Base-by-base conservation (phyloP, 345 rosid species). In the Hibiscus mutabilis region DNA sequence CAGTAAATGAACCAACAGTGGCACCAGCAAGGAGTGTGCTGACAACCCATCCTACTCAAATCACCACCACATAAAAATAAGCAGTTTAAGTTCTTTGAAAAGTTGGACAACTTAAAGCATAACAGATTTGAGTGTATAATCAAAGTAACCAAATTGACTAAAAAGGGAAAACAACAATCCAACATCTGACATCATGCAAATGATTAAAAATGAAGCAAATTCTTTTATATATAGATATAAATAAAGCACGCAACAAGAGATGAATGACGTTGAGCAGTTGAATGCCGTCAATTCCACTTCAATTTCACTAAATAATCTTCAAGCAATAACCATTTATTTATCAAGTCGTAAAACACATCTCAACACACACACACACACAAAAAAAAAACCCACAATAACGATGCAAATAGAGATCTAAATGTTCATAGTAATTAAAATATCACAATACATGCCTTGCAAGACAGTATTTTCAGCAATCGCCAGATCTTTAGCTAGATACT, bases 1-100 rank as follows among this genome's bases (percentile, higher is more conserved):
- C 98, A n/a, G 97, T 90, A 80, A 95, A 95, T 70, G 99, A 86
- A 75, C 99, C 99, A 61, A 88, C 85, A 60, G 96, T 89, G 35
- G 99, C 99, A 84, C 98, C 97, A 61, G 96, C 99, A 74, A 95
- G 99, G 53, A 95, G 85, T 3, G 98, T 82, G 83, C 99, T 92
- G 56, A 95, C 99, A 63, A 92, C 77, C 99, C 98, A 92, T 75
- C 99, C 99, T 95, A 80, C 75, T 76, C 86, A 80, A 66, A 24
- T 64, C 69, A 70, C 35, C 69, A 73, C 15, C 15, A 59, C 44
- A 21, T 14, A 65, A 72, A 60, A 21, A 73, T 73, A 67, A 76
- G 79, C 57, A 35, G 33, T 49, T 56, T 37, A 69, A 6, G 51
- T 12, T 10, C 15, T 2, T 68, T 5, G 18, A 55, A 55, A 31